Base-by-base conservation (phyloP, 352 stramenopile genomes). In the Phytophthora uliginosa region DNA sequence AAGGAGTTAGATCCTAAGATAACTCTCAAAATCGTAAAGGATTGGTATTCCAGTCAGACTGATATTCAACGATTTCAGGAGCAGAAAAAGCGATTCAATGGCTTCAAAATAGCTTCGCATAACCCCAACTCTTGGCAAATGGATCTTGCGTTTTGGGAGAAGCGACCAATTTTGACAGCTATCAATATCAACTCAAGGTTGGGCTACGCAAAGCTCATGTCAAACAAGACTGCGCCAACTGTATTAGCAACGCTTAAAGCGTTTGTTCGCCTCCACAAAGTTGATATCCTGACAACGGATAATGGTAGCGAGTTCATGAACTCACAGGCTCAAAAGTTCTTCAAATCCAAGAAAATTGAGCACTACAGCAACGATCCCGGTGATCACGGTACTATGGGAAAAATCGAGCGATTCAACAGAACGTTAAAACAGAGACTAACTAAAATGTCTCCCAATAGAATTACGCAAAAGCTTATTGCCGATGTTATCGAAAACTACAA, bases 301-400 rank as follows among this genome's bases (percentile, higher is more conserved):
- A 86, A 84, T 64, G 79, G 79, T n/a, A 50, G 7, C 6, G 67
- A 84, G 51, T 84, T 82, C 33, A 74, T 83, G 65, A 84, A 82
- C 33, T 57, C 67, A 8, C 17, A 57, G 18, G 59, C 67, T 55
- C 67, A 78, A 62, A 28, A 50, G 24, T 80, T 66, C 31, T 71
- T 84, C 9, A 69, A 79, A 64, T 20, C 13, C 3, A 73, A 81
- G 17, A 73, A 66, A 13, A 86, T 84, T 59, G 62, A 77, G 15
- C 74, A 84, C 52, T 82, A 66, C 61, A 84, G 81, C 26, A 82
- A 81, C 33, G 80, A 83, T 28, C 52, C 59, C 7, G 77, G 72
- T 42, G 74, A 88, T 66, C 72, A 85, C 51, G 45, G 45, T 12
- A 79, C 73, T 3, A 75, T 85, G 66, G 80, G 77, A 26, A 85